A percentile compares a stretch with the other conserved stretches of the same genome.
These are phyloP conservation scores for Cryphonectria parasitica DNA, from an alignment of 2,329 filamentous ascomycete species.

Conservation along the genomic window DNA sequence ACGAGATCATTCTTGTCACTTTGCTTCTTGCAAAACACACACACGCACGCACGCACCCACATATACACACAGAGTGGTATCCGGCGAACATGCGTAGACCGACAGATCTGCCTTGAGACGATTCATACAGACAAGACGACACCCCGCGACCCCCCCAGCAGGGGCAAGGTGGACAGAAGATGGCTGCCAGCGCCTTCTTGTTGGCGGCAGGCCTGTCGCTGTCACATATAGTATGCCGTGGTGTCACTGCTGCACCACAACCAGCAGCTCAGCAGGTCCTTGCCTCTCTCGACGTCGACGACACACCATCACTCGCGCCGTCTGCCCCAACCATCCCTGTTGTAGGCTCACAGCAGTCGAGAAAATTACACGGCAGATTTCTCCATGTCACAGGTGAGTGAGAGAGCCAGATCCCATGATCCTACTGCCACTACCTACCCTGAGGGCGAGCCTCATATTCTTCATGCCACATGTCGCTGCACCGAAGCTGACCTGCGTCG, in stretches of 20 bases:
- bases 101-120: not conserved
- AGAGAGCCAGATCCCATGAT: not conserved
- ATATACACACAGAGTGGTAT: not conserved
- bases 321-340: slow-evolving; percentile 27
- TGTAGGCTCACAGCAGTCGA: slow-evolving; percentile 40
- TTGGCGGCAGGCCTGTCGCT: slow-evolving; percentile 29
- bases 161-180: slow-evolving; percentile 5
- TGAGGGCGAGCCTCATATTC: slow-evolving; percentile 23
- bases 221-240: slow-evolving; percentile 36
- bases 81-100: not conserved
- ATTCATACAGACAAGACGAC: not conserved
- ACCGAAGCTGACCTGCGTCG: slow-evolving; percentile 13
- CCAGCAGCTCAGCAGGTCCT: slow-evolving; percentile 26
- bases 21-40: not conserved
- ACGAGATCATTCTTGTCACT: not conserved
- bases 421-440: too few relatives aligned
- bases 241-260: slow-evolving; percentile 37
- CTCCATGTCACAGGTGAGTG: slow-evolving; percentile 82
- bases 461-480: slow-evolving; percentile 24
- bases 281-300: slow-evolving; percentile 16
- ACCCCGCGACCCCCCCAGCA: not conserved
- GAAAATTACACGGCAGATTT: slow-evolving; percentile 72
- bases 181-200: slow-evolving; percentile 26
- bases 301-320: slow-evolving; percentile 16
- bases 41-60: not conserved